A percentile compares a stretch with the other conserved stretches of the same genome.
Evolutionary conservation across 345 rosid species (phyloP).

Genomic region (Hirschfeldia incana): DNA sequence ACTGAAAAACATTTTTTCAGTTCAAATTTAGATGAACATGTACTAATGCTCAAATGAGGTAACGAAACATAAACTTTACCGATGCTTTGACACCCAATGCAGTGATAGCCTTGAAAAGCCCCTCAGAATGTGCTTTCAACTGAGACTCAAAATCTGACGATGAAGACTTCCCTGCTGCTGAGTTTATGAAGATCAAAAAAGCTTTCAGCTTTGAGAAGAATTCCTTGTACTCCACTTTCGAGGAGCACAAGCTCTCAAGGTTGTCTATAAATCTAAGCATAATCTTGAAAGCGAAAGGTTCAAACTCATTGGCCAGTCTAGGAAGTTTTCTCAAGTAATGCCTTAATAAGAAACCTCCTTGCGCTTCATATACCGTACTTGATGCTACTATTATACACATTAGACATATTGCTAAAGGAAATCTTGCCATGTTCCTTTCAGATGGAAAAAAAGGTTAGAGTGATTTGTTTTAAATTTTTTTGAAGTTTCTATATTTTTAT

Average conservation of each 20-base stretch:
- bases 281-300: conserved; percentile 36
- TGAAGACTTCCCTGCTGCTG: conserved; percentile 19
- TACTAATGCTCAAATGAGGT: neutral
- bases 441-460: neutral
- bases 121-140: conserved; percentile 29
- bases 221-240: conserved; percentile 9
- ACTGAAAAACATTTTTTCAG: neutral
- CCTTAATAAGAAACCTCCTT: conserved; percentile 17
- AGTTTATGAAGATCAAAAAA: conserved; percentile 28
- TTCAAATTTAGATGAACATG: conserved; percentile 1
- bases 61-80: conserved; percentile 14
- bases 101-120: conserved; percentile 22
- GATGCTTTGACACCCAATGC: conserved; percentile 25
- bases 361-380: conserved; percentile 27
- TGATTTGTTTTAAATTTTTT: neutral
- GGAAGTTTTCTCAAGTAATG: conserved; percentile 33
- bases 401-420: conserved; percentile 13
- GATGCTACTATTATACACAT: conserved; percentile 12
- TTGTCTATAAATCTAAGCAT: conserved; percentile 29
- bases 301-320: conserved; percentile 14
- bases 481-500: neutral
- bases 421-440: conserved; percentile 26
- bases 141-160: conserved; percentile 28
- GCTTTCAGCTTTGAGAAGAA: conserved; percentile 25
- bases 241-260: conserved; percentile 26